Base-by-base conservation (phyloP, 2,329 filamentous ascomycete genomes). In the Aspergillus sp. region DNA sequence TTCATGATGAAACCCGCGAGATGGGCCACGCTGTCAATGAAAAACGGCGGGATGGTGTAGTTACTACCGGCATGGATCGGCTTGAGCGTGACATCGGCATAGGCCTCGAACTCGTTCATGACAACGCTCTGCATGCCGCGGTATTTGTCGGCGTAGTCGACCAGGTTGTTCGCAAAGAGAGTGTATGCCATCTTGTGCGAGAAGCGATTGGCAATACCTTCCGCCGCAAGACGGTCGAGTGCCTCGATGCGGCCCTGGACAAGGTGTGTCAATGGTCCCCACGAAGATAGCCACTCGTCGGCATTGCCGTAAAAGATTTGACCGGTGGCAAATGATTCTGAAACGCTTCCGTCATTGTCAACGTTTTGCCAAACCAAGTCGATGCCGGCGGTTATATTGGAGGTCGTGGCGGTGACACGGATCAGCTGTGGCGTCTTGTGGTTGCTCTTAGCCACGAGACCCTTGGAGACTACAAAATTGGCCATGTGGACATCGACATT, bases 381-480 rank as follows among this genome's bases (percentile, higher is more conserved):
- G 6, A 34, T 12, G n/a, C n/a, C 19, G 12, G 33, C 19, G 5
- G 33, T 34, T n/a, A 19, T 19, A 12, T n/a, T n/a, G 33, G 10
- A 34, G 11, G 33, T 34, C n/a, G 33, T 34, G 10, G 33, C 33
- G 7, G 33, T 34, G 11, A 19, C 33, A 9, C 33, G 33, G 6
- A 34, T n/a, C 7, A 34, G 33, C n/a, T 34, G 33, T 7, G 12
- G n/a, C 7, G 11, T 19, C 7, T 34, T 13, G 4, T 37, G 42
- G 32, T 44, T 36, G 7, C 43, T 46, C 6, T 47, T 37, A 5
- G 83, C 66, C 31, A 82, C 72, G 6, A 83, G 77, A 43, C 79
- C 76, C 33, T 81, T 72, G 67, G 82, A 30, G 3, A 75, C 67
- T 7, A 58, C 59, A 37, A 76, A 52, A 39, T 72, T 56, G 12